These are phyloP conservation scores for Mortierella hygrophila DNA, from an alignment of 192 early-diverging fungal genomes.

Conservation along the genomic window DNA sequence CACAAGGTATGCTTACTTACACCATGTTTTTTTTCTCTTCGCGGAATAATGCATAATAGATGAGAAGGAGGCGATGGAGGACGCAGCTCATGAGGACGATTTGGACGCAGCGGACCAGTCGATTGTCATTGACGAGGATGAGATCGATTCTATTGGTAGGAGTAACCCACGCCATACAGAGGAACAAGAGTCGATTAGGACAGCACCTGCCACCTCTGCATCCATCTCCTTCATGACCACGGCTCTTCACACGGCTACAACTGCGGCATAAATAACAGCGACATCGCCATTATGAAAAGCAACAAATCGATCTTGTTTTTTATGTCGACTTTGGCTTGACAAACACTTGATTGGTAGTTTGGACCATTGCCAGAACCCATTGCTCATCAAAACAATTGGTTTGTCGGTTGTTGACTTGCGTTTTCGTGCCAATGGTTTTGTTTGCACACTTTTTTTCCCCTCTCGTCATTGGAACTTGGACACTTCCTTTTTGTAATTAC, in stretches of 20 bases:
- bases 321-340: not conserved
- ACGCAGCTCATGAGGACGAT: conserved; percentile 18
- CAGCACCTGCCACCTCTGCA: no score
- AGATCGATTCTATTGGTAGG: not conserved
- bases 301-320: not conserved
- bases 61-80: conserved; percentile 21
- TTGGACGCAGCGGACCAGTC: conserved; percentile 26
- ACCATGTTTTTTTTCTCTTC: not conserved
- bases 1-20: not conserved
- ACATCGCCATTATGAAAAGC: not conserved
- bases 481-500: not conserved
- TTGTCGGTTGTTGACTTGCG: not conserved
- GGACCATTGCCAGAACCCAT: not conserved
- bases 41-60: not conserved
- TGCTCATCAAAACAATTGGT: not conserved
- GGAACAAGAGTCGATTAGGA: not conserved
- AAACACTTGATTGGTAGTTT: conserved; percentile 6
- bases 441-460: not conserved
- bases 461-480: not conserved
- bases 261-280: not conserved
- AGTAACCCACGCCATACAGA: not conserved
- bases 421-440: no score
- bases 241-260: not conserved
- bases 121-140: conserved; percentile 12
- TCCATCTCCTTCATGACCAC: not conserved